Percentiles rank a stretch among this genome's conserved stretches.
These are phyloP conservation scores for Aplosporella prunicola DNA, from an alignment of 2,329 filamentous ascomycete genomes.

Conservation along the genomic window DNA sequence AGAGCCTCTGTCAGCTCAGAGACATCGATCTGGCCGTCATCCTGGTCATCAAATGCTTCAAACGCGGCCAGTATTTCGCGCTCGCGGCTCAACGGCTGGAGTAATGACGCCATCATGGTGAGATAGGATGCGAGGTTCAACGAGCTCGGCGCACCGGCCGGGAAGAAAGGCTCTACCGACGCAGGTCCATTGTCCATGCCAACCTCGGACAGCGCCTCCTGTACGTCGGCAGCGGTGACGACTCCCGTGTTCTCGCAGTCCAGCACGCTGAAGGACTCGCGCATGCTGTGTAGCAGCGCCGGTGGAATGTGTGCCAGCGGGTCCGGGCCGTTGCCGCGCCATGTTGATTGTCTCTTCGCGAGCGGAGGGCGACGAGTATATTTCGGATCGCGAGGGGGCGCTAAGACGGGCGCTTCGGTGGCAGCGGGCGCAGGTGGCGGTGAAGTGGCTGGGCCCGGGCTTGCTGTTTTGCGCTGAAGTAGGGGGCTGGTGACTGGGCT, in stretches of 20 bases:
- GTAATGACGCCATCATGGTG: slow-evolving; percentile 64
- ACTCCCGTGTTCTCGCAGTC: slow-evolving; percentile 80
- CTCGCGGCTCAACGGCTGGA: slow-evolving; percentile 65
- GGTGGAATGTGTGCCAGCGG: slow-evolving; percentile 65
- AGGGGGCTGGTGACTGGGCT: slow-evolving; percentile 17
- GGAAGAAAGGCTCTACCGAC: slow-evolving; percentile 75
- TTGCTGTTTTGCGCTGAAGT: slow-evolving; percentile 5
- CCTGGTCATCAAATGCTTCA: slow-evolving; percentile 90
- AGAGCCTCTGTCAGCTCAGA: slow-evolving; percentile 74
- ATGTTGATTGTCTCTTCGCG: too few relatives aligned
- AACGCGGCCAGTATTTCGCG: slow-evolving; percentile 82
- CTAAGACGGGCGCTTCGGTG: too few relatives aligned
- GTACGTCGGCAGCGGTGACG: slow-evolving; percentile 73
- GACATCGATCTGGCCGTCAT: slow-evolving; percentile 85
- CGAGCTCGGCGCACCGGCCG: slow-evolving; percentile 57
- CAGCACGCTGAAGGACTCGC: slow-evolving; percentile 88
- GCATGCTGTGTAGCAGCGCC: slow-evolving; percentile 73
- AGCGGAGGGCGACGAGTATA: too few relatives aligned
- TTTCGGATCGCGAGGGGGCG: too few relatives aligned
- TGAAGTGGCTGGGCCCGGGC: slow-evolving; percentile 10
- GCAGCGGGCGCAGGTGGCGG: slow-evolving; percentile 22
- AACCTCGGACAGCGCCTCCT: slow-evolving; percentile 77
- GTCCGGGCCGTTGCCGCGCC: slow-evolving; percentile 15
- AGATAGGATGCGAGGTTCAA: slow-evolving; percentile 81
- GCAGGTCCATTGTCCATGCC: slow-evolving; percentile 65